Evolutionary conservation across 768 basidiomycete species (phyloP).

Genomic region (Ephemerocybe angulata): DNA sequence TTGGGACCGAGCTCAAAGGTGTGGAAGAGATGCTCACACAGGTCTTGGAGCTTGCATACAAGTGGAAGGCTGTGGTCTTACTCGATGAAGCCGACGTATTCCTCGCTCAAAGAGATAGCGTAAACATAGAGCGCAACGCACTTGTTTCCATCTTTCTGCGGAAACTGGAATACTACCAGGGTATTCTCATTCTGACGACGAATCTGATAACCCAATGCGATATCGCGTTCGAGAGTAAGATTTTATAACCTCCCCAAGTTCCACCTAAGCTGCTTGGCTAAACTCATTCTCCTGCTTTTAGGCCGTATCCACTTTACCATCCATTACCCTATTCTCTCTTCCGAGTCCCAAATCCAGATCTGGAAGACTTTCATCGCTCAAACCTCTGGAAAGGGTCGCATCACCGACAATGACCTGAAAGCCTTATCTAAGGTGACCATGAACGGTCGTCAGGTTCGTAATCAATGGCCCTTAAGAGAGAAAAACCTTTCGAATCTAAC

Average conservation of each 20-base stretch:
- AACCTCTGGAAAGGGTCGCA: conserved; percentile 1
- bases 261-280: not conserved
- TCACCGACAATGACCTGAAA: conserved; percentile 18
- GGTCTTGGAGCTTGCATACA: conserved; percentile 26
- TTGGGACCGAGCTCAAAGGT: conserved; percentile 23
- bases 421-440: conserved; percentile 16
- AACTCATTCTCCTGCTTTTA: not conserved
- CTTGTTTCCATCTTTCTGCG: conserved; percentile 34
- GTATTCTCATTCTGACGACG: conserved; percentile 35
- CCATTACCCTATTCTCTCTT: conserved; percentile 27
- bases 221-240: conserved; percentile 27
- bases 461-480: not conserved
- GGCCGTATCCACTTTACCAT: conserved; percentile 34
- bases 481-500: conserved; percentile 3
- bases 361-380: conserved; percentile 28
- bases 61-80: conserved; percentile 33
- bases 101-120: conserved; percentile 19
- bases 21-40: conserved; percentile 20
- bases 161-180: conserved; percentile 35
- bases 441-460: conserved; percentile 26
- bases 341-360: conserved; percentile 20
- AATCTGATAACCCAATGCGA: conserved; percentile 28
- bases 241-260: not conserved
- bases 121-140: conserved; percentile 28
- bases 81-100: conserved; percentile 38